Percentiles rank a stretch among this genome's conserved stretches.
Conservation (phyloP, 139 green algal species). For the Closterium sp. region DNA sequence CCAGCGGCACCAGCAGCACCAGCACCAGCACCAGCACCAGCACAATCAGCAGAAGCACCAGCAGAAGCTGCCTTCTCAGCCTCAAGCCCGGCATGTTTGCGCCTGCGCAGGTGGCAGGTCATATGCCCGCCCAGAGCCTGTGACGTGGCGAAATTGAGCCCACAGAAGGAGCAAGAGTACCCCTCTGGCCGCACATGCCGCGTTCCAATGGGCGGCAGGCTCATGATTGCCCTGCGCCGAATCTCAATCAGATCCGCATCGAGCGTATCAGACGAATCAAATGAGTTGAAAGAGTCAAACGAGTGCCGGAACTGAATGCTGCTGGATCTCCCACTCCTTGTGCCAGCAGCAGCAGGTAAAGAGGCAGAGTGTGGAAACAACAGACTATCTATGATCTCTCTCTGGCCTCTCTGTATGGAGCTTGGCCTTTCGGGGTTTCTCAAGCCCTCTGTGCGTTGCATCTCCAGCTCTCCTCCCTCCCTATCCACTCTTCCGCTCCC, state of each 20-base stretch:
- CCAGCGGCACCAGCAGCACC: not conserved
- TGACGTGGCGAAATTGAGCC: not conserved
- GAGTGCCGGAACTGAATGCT: not conserved
- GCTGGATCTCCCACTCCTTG: too few relatives aligned
- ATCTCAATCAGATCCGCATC: not conserved
- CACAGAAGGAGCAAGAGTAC: not conserved
- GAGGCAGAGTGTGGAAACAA: not conserved
- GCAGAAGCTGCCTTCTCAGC: not conserved
- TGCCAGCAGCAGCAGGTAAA: not conserved
- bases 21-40: not conserved
- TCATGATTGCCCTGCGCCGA: not conserved
- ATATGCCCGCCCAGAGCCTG: not conserved
- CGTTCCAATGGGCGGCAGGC: not conserved
- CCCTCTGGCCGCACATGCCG: not conserved
- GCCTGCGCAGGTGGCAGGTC: not conserved
- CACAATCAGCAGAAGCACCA: not conserved
- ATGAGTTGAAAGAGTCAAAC: not conserved
- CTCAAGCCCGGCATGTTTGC: not conserved
- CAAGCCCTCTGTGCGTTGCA: too few relatives aligned
- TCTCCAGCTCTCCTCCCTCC: not conserved
- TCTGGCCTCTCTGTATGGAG: too few relatives aligned
- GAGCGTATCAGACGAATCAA: not conserved
- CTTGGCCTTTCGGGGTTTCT: not conserved
- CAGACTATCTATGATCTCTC: not conserved
- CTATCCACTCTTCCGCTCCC: not conserved